Evolutionary conservation across 495 filamentous ascomycete species (phyloP).

Genomic region (Penicillium arizonense): DNA sequence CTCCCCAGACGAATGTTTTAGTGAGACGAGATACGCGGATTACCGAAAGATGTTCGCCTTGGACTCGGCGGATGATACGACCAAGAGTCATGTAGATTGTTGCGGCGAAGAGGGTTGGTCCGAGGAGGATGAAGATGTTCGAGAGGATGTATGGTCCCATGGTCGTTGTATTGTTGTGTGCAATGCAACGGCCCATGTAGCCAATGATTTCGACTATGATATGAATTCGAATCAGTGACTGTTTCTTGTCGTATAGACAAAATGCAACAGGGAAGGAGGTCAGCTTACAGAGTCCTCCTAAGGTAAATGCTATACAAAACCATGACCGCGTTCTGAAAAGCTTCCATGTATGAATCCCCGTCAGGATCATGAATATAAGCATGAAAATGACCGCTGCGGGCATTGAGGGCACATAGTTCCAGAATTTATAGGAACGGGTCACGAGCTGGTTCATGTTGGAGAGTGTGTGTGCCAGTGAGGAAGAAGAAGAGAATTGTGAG

Average conservation of each 20-base stretch:
- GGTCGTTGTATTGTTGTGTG: constrained; percentile 15
- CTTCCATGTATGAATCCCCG: constrained; percentile 38
- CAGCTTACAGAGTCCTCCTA: constrained; percentile 24
- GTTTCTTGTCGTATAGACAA: too few relatives aligned
- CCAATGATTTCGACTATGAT: constrained; percentile 44
- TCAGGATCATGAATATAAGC: constrained; percentile 42
- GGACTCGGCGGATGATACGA: constrained; percentile 36
- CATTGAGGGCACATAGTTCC: constrained; percentile 38
- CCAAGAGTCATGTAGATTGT: constrained; percentile 54
- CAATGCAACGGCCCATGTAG: constrained; percentile 34
- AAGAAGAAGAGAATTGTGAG: too few relatives aligned
- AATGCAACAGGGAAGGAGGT: not conserved
- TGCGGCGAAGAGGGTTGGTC: constrained; percentile 40
- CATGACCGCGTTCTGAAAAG: constrained; percentile 6
- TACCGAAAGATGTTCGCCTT: constrained; percentile 28
- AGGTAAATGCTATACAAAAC: constrained; percentile 14
- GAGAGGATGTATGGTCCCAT: constrained; percentile 24
- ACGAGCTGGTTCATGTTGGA: constrained; percentile 2
- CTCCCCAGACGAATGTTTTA: constrained; percentile 20
- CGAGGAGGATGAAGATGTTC: constrained; percentile 28
- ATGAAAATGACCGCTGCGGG: constrained; percentile 48
- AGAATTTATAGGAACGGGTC: constrained; percentile 9
- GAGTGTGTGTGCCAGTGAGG: too few relatives aligned
- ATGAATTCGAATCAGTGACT: not conserved
- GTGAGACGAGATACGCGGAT: constrained; percentile 6